Percentiles rank a stretch among this genome's conserved stretches.
phyloP scores from a whole-genome alignment of 2,329 filamentous ascomycete genomes.

The Aspergillus felis region DNA sequence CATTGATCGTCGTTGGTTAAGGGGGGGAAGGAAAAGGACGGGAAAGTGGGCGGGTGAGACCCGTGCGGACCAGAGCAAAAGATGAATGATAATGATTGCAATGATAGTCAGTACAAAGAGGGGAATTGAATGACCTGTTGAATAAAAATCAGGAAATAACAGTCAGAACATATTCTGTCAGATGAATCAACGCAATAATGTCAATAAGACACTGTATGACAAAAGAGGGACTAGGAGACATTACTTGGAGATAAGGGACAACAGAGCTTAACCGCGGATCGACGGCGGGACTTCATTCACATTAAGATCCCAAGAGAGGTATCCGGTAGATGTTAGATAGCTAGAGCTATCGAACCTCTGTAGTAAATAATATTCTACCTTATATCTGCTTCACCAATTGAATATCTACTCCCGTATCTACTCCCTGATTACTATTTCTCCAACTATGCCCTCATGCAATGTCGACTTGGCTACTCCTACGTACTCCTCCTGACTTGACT shows the following conservation, averaged over 20 bases:
- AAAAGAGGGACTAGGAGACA: no score
- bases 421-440: no score
- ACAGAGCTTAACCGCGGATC: background rate
- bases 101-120: background rate
- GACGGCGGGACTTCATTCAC: background rate
- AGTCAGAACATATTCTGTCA: background rate
- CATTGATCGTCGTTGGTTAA: background rate
- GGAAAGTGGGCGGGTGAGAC: background rate
- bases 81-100: background rate
- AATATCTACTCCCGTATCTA: no score
- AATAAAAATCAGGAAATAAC: background rate
- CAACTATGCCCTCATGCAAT: background rate
- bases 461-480: background rate
- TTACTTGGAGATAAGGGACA: background rate
- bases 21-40: no score
- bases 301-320: background rate
- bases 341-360: background rate
- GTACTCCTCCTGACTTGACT: background rate
- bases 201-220: no score
- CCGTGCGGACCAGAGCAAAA: background rate
- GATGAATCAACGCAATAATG: background rate
- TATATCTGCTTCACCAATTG: no score
- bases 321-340: background rate
- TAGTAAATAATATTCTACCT: background rate
- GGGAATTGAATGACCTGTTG: background rate